Base-by-base conservation (phyloP, 495 filamentous ascomycete species). In the Penicillium nucicola region DNA sequence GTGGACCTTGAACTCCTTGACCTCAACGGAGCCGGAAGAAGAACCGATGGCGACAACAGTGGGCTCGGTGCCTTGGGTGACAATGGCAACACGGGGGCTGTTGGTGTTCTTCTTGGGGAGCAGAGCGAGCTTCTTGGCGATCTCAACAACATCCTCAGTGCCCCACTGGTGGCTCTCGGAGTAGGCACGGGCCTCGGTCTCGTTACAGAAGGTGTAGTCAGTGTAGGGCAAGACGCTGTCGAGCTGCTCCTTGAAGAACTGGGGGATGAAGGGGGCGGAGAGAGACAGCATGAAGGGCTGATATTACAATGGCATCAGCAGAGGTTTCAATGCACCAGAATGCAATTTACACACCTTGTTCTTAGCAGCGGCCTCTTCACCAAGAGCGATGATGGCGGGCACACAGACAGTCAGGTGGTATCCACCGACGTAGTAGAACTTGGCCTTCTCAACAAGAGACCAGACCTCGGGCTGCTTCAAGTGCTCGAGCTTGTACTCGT, bases 131-230 rank as follows among this genome's bases (percentile, higher is more conserved):
- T 82, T 75, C 77, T 87, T 86, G 51, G 92, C 90, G 62, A 97
- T 95, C 75, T 87, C 89, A 58, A 85, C 79, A 56, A 97, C 80
- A 66, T 93, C 89, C 55, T 84, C 84, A 41, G 84, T 87, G 30
- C 67, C 68, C 65, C 75, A 83, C 48, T 76, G 77, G 69, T 97
- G 90, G 47, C 83, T 84, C 63, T 88, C 83, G 43, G 95, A 85
- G 72, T 91, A 97, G 44, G 88, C 74, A 55, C 81, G 78, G 28
- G 91, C 93, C 75, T 99, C 93, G 23, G 86, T 87, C 84, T 97
- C 95, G 72, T 99, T 99, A 53, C 92, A 93, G 71, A 97, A 87
- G 30, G 96, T 77, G 77, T 92, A 96, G 77, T 99, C 93, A 77
- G 88, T 92, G 82, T 95, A 97, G 17, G 85, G 87, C 9, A 87